These are phyloP conservation scores for Oryza brachyantha DNA, from an alignment of 176 grass and related monocot species.

Conservation along the genomic window DNA sequence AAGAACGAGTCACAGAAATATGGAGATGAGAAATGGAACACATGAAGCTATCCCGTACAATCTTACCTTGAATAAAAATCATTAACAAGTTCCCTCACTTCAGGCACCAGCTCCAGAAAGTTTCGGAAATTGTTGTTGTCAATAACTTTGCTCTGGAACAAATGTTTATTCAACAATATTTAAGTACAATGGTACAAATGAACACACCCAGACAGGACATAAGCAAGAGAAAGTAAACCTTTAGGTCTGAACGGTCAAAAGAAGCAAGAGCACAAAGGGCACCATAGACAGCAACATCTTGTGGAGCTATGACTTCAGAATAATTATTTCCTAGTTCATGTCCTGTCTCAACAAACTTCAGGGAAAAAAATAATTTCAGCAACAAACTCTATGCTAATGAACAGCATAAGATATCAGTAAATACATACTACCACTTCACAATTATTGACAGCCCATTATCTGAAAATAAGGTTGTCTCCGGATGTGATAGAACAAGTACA, in stretches of 20 bases:
- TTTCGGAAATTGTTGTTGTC: constrained; percentile 93
- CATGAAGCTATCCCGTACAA: constrained; percentile 2
- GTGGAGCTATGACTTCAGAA: constrained; percentile 91
- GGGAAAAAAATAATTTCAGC: neutral
- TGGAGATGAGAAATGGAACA: neutral
- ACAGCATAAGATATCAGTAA: neutral
- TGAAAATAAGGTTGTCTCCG: neutral
- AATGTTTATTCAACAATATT: constrained; percentile 15
- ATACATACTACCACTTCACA: neutral
- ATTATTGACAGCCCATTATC: neutral
- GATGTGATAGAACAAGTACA: neutral
- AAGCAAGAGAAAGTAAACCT: constrained; percentile 54
- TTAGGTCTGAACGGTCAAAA: constrained; percentile 96
- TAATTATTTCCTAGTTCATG: constrained; percentile 86
- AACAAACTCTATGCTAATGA: neutral
- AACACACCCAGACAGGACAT: neutral
- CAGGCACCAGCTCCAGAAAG: constrained; percentile 95
- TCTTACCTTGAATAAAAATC: constrained; percentile 95
- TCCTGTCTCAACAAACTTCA: constrained; percentile 90
- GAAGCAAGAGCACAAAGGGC: constrained; percentile 97
- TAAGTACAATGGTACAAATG: neutral
- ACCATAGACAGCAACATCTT: constrained; percentile 96
- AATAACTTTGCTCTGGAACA: constrained; percentile 84
- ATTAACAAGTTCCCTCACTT: constrained; percentile 97
- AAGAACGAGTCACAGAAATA: neutral